Base-by-base conservation (phyloP, 2,329 filamentous ascomycete genomes). In the Botryosphaeria dothidea region DNA sequence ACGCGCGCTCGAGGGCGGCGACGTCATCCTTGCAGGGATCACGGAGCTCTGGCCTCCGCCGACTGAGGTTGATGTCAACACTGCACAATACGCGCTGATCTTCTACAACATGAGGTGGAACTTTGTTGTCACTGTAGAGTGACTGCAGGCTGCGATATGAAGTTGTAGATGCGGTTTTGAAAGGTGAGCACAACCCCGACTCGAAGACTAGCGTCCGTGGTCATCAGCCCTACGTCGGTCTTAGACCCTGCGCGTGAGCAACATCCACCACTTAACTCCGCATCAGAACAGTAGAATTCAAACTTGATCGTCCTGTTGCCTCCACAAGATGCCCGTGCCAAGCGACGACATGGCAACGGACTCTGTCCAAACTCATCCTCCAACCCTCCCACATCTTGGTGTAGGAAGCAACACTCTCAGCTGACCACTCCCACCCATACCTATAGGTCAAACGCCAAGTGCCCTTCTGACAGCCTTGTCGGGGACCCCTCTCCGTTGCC, bases 21-120 rank as follows among this genome's bases (percentile, higher is more conserved):
- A 62, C 60, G 60, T 62, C 60, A 62, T 52, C 1, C 2, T 21
- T 34, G 38, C 60, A 52, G 60, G 60, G 60, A 7, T 62, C 49
- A 15, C 17, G 52, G 54, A 58, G 48, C 60, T 62, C 60, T 52
- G 60, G 27, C 31, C 46, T 43, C 25, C 46, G 29, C n/a, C 21
- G 8, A 13, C 8, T n/a, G 13, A 13, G 17, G 11, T 54, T 29
- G 23, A 7, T 27, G 25, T 29, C 46, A 25, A 51, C 46, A 41
- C 38, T 17, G 9, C 9, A 41, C 38, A 41, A 34, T 13, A 11
- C 17, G 38, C 38, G 38, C 38, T 41, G 38, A 41, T 41, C 38
- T 41, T 11, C 15, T 41, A 11, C 31, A 11, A 34, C 31, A 11
- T 6, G 5, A 34, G 31, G 6, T 6, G 31, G 11, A 34, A 34